A percentile compares a stretch with the other conserved stretches of the same genome.
Conservation (phyloP, 305 asterid species). For the Rubia peregrina region DNA sequence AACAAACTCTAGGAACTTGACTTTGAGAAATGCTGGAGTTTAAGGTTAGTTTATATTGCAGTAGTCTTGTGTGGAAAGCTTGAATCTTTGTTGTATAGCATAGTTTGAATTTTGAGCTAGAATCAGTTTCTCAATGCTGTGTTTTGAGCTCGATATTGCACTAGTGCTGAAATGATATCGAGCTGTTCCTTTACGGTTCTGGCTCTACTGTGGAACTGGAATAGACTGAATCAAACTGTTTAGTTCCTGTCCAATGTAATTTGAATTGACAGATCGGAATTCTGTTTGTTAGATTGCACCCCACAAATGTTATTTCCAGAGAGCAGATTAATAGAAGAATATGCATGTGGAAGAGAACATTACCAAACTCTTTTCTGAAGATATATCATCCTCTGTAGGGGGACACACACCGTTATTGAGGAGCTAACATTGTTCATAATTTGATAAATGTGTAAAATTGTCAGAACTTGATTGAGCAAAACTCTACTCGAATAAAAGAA, state of each 20-base stretch:
- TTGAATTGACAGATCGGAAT: too few species aligned
- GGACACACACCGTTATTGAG: slow-evolving; percentile 81
- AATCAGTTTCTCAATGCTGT: neutral
- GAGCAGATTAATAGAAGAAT: neutral
- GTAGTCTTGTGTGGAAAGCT: neutral
- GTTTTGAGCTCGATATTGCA: neutral
- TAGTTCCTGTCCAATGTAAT: too few species aligned
- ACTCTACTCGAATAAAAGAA: neutral
- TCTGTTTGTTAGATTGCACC: too few species aligned
- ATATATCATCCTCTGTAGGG: slow-evolving; percentile 56
- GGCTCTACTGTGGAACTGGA: too few species aligned
- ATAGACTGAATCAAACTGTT: too few species aligned
- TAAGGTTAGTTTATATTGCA: neutral
- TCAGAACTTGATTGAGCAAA: neutral
- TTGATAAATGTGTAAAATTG: slow-evolving; percentile 9
- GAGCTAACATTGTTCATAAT: slow-evolving; percentile 52
- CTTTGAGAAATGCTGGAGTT: neutral
- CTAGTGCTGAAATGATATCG: neutral
- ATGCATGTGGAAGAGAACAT: slow-evolving; percentile 15
- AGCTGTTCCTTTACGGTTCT: too few species aligned
- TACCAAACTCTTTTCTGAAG: slow-evolving; percentile 68
- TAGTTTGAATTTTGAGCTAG: neutral
- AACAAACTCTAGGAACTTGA: neutral
- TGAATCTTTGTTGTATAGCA: neutral
- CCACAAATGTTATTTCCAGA: neutral